Conservation (phyloP, 306 rosid genomes). For the Fagus crenata region DNA sequence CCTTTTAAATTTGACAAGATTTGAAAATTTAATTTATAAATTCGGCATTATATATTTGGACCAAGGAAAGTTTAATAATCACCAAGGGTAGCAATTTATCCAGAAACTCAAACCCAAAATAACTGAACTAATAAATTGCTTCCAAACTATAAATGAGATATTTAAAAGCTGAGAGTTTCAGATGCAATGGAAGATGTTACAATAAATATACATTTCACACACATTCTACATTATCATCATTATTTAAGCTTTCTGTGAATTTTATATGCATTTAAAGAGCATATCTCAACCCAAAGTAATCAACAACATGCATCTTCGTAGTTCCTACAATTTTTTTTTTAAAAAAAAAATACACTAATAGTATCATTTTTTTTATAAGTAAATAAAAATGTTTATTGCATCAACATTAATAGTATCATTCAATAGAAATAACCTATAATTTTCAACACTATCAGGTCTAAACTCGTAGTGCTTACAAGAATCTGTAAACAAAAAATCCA, state of each 20-base stretch:
- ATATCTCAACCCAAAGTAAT: background rate
- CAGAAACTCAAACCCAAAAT: background rate
- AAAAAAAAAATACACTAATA: background rate
- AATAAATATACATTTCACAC: background rate
- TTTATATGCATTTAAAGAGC: background rate
- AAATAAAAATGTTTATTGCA: no score
- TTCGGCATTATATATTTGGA: background rate
- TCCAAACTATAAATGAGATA: background rate
- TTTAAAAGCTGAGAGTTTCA: background rate
- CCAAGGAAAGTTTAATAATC: background rate
- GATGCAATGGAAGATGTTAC: background rate
- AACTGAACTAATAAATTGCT: background rate
- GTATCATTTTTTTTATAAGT: background rate
- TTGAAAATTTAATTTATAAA: background rate
- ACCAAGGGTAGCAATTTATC: background rate
- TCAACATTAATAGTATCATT: background rate
- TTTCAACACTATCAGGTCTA: background rate
- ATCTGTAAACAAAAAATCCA: conserved; percentile 8
- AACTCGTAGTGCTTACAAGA: background rate
- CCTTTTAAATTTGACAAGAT: conserved; percentile 2
- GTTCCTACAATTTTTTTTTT: background rate
- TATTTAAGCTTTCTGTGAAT: background rate
- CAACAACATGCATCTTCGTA: background rate
- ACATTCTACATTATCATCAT: background rate
- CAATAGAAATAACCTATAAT: background rate